Evolutionary conservation across 2,329 filamentous ascomycete genomes (phyloP).

Genomic region (Calonectria naviculata): DNA sequence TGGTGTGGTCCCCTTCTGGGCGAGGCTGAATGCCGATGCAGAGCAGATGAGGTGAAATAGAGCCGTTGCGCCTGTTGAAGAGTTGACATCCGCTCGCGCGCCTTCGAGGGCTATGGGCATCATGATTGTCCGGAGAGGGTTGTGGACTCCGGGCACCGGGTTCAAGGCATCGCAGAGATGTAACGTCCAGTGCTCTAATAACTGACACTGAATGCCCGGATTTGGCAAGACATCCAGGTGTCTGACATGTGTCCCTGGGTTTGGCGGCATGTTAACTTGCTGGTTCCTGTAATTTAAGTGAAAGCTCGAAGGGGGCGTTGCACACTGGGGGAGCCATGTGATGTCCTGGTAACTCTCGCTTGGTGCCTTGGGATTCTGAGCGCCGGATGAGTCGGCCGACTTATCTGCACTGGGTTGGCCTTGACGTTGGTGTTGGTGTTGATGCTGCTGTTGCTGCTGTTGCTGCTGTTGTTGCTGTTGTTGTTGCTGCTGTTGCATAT

Average conservation of each 20-base stretch:
- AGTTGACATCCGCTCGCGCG: conserved; percentile 30
- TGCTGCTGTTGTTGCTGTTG: not conserved
- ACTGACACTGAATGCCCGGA: conserved; percentile 32
- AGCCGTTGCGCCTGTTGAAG: conserved; percentile 32
- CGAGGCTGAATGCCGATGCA: conserved; percentile 35
- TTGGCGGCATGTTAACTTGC: not conserved
- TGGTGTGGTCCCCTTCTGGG: conserved; percentile 22
- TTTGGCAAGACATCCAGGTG: conserved; percentile 34
- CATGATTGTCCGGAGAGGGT: conserved; percentile 35
- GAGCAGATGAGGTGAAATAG: conserved; percentile 40
- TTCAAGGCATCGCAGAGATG: conserved; percentile 37
- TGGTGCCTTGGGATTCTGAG: not conserved
- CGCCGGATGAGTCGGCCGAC: conserved; percentile 3
- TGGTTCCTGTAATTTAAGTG: not conserved
- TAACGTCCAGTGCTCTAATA: conserved; percentile 36
- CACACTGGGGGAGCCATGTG: conserved; percentile 19
- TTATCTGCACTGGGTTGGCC: not conserved
- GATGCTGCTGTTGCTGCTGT: not conserved
- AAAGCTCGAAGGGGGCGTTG: not conserved
- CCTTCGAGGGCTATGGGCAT: conserved; percentile 39
- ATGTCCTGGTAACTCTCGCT: conserved; percentile 13
- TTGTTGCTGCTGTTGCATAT: not conserved
- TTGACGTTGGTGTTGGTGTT: not conserved
- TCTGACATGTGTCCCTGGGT: conserved; percentile 4
- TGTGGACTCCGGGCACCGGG: conserved; percentile 33